phyloP scores from a whole-genome alignment of 129 eudicot genomes.

The Arctium minus region DNA sequence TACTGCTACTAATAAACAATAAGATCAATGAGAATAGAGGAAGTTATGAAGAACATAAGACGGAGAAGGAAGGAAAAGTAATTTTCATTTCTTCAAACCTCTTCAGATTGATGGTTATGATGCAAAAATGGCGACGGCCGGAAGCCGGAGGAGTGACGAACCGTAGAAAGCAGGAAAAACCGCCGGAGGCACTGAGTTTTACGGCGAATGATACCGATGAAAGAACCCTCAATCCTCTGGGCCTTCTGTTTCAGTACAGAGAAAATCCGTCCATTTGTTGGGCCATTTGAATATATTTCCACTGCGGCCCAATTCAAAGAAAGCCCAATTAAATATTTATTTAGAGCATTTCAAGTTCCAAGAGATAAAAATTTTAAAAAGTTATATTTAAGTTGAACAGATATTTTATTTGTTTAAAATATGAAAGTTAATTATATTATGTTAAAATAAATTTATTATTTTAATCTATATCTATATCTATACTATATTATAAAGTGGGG shows the following conservation, averaged over 20 bases:
- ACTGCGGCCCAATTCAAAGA: no score
- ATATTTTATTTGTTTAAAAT: no score
- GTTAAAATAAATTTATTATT: no score
- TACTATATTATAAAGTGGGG: no score
- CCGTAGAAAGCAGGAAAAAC: slow-evolving; percentile 1
- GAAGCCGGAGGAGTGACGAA: neutral
- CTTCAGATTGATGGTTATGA: neutral
- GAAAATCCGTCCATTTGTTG: neutral
- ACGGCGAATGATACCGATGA: slow-evolving; percentile 5
- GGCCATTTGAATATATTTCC: no score
- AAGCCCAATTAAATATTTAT: no score
- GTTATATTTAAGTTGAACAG: no score
- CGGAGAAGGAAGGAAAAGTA: neutral
- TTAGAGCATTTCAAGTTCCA: no score
- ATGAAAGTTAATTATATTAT: no score
- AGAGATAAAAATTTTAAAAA: no score
- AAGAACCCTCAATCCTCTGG: slow-evolving; percentile 12
- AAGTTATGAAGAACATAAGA: neutral
- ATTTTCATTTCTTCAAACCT: neutral
- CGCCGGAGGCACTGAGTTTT: neutral
- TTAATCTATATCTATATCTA: no score
- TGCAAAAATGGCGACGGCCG: slow-evolving; percentile 1
- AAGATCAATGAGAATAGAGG: neutral
- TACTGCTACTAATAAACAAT: neutral
- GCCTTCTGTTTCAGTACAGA: neutral